phyloP scores from a whole-genome alignment of 192 early-diverging fungal species.

The Glomus cerebriforme region DNA sequence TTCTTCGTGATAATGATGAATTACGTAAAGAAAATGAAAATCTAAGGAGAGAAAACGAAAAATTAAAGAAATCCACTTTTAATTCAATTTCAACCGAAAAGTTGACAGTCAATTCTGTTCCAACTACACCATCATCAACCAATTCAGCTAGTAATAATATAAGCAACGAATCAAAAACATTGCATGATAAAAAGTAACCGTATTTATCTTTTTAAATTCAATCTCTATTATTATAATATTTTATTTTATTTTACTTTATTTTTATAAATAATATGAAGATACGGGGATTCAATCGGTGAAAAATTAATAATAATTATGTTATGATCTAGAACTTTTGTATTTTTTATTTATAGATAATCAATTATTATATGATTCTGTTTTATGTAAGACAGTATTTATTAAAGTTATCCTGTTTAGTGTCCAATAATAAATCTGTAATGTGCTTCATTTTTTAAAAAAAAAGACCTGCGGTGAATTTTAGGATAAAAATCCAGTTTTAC shows the following conservation, averaged over 20 bases:
- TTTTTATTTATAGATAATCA: not conserved
- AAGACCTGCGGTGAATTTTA: no score
- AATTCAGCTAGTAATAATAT: not conserved
- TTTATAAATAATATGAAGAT: not conserved
- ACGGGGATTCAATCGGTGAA: not conserved
- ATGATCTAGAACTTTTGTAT: not conserved
- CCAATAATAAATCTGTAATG: no score
- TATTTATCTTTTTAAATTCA: no score
- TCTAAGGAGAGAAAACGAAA: constrained; percentile 35
- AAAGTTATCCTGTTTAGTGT: no score
- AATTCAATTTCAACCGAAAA: not conserved
- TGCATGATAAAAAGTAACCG: no score
- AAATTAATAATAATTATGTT: not conserved
- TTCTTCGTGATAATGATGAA: constrained; percentile 37
- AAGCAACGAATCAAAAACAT: not conserved
- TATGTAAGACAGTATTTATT: no score
- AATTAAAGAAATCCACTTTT: constrained; percentile 14
- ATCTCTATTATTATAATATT: no score
- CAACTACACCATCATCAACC: not conserved
- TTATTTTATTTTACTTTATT: not conserved
- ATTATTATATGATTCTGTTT: no score
- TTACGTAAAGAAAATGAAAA: constrained; percentile 33
- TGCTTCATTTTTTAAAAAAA: no score
- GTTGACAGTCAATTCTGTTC: not conserved
- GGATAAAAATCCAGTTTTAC: no score